Conservation (phyloP, 129 eudicot species). For the Calendula officinalis region DNA sequence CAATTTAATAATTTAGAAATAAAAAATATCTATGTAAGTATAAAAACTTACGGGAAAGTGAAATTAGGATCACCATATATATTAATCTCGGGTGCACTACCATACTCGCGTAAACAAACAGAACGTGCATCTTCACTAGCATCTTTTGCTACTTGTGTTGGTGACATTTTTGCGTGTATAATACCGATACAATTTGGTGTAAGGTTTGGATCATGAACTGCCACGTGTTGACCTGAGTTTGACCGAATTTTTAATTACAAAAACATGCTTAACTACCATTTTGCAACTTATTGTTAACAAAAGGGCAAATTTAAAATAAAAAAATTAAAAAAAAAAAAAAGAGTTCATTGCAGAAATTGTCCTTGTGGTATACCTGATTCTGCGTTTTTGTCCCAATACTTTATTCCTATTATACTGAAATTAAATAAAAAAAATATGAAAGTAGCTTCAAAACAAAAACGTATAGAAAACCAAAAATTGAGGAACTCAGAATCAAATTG, state of each 20-base stretch:
- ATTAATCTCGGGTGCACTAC: conserved; percentile 77
- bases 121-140: conserved; percentile 97
- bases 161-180: conserved; percentile 93
- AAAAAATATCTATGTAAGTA: background rate
- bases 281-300: background rate
- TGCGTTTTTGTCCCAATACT: too few species aligned
- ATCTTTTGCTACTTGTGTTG: conserved; percentile 72
- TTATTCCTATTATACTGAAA: too few species aligned
- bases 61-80: conserved; percentile 88
- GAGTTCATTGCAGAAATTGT: too few species aligned
- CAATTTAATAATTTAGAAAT: background rate
- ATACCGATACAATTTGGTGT: conserved; percentile 73
- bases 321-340: too few species aligned
- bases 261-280: conserved; percentile 18
- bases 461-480: too few species aligned
- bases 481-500: background rate
- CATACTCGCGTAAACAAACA: conserved; percentile 80
- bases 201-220: conserved; percentile 82
- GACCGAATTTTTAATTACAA: conserved; percentile 22
- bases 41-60: conserved; percentile 74
- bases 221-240: conserved; percentile 93
- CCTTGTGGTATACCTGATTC: too few species aligned
- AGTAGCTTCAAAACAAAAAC: too few species aligned
- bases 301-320: too few species aligned
- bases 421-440: too few species aligned